Percentiles rank a stretch among this genome's conserved stretches.
Conservation (phyloP, 164 flowering plant species). For the Umbilicus rupestris region DNA sequence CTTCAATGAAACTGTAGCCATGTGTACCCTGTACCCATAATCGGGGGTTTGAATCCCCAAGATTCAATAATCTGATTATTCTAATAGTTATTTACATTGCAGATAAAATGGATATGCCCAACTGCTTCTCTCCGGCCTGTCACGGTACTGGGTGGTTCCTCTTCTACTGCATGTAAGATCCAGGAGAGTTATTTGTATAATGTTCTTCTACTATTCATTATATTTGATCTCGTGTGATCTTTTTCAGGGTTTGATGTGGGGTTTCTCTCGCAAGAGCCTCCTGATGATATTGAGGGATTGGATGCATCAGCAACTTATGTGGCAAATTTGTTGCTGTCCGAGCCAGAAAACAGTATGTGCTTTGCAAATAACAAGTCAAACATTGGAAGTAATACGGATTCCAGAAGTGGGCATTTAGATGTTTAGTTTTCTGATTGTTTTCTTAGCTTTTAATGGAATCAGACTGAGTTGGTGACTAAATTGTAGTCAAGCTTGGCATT, state of each 20-base stretch:
- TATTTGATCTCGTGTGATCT: neutral
- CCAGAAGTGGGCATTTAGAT: neutral
- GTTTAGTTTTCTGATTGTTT: neutral
- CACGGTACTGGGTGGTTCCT: slow-evolving; percentile 4
- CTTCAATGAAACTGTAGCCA: neutral
- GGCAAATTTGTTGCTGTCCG: slow-evolving; percentile 8
- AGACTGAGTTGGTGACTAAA: neutral
- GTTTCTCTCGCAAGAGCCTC: slow-evolving; percentile 8
- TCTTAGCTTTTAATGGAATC: neutral
- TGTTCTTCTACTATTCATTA: neutral
- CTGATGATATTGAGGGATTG: slow-evolving; percentile 7
- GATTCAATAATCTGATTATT: neutral
- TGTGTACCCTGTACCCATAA: neutral
- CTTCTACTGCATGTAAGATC: slow-evolving; percentile 13
- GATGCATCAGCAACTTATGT: slow-evolving; percentile 12
- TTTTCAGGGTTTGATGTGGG: slow-evolving; percentile 12
- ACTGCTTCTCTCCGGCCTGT: slow-evolving; percentile 11
- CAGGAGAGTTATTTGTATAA: neutral
- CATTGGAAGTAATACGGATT: neutral
- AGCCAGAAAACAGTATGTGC: slow-evolving; percentile 7
- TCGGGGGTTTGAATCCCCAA: neutral
- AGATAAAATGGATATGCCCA: slow-evolving; percentile 14
- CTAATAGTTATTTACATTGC: neutral
- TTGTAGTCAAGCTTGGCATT: slow-evolving; percentile 5
- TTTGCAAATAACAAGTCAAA: neutral